These are phyloP conservation scores for Cucurbita argyrosperma DNA, from an alignment of 306 rosid genomes.

Conservation along the genomic window DNA sequence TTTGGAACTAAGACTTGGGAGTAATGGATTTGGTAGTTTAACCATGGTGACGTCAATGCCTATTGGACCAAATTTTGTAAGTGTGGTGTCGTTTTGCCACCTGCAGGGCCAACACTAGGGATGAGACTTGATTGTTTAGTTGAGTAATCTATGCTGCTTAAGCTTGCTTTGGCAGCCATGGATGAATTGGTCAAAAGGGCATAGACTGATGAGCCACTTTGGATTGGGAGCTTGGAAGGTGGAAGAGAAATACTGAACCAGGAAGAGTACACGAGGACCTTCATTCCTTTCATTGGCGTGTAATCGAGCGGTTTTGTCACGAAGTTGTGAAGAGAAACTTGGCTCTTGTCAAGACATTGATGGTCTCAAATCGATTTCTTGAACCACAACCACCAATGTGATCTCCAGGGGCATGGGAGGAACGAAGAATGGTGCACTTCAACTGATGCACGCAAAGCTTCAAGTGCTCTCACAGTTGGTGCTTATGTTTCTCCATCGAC, in stretches of 20 bases:
- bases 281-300: conserved; percentile 71
- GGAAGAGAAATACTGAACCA: conserved; percentile 65
- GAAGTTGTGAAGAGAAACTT: conserved; percentile 70
- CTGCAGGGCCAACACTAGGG: conserved; percentile 15
- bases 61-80: conserved; percentile 42
- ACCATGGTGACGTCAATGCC: conserved; percentile 43
- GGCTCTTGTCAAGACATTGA: conserved; percentile 61
- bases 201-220: conserved; percentile 66
- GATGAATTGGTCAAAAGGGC: conserved; percentile 86
- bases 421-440: conserved; percentile 79
- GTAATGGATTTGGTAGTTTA: conserved; percentile 50
- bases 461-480: no score
- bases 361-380: conserved; percentile 89
- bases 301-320: conserved; percentile 65
- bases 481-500: no score
- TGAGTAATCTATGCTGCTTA: conserved; percentile 70
- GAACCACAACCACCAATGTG: conserved; percentile 59
- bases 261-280: conserved; percentile 57
- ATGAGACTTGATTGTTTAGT: conserved; percentile 38
- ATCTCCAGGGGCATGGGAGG: conserved; percentile 76
- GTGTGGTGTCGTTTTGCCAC: conserved; percentile 30
- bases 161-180: conserved; percentile 91
- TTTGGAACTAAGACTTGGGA: conserved; percentile 84
- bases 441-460: conserved; percentile 12
- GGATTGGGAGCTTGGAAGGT: conserved; percentile 63